Evolutionary conservation across 2,329 filamentous ascomycete genomes (phyloP).

Genomic region (Paraphaeosphaeria sporulosa): DNA sequence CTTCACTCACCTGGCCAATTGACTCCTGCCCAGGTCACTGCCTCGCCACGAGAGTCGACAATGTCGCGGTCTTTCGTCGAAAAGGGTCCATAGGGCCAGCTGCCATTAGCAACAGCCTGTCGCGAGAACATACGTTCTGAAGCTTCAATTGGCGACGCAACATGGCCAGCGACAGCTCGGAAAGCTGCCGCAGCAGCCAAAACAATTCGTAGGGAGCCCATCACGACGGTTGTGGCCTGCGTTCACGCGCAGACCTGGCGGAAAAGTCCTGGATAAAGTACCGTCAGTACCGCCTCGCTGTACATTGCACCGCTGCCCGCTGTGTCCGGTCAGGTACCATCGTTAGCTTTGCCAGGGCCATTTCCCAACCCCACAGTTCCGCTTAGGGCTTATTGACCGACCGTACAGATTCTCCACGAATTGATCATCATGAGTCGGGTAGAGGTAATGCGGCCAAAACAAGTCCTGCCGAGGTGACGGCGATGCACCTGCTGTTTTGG

Average conservation of each 20-base stretch:
- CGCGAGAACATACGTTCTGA: constrained; percentile 1
- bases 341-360: neutral
- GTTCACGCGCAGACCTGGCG: neutral
- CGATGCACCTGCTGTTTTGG: constrained; percentile 1
- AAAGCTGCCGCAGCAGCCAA: neutral
- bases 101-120: constrained; percentile 3
- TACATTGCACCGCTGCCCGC: constrained; percentile 8
- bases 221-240: neutral
- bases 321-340: neutral
- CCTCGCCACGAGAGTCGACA: constrained; percentile 46
- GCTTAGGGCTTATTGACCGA: constrained; percentile 3
- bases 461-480: neutral
- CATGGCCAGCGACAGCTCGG: neutral
- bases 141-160: neutral
- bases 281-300: constrained; percentile 1
- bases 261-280: neutral
- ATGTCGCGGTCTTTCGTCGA: constrained; percentile 50
- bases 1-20: constrained; percentile 27
- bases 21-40: constrained; percentile 68
- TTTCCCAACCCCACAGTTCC: constrained; percentile 1
- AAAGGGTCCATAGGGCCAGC: constrained; percentile 39
- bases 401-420: constrained; percentile 10
- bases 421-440: constrained; percentile 1
- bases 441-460: neutral
- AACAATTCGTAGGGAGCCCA: neutral